Percentiles rank a stretch among this genome's conserved stretches.
These are phyloP conservation scores for Populus hybrid DNA, from an alignment of 441 rosid genomes.

Conservation along the genomic window DNA sequence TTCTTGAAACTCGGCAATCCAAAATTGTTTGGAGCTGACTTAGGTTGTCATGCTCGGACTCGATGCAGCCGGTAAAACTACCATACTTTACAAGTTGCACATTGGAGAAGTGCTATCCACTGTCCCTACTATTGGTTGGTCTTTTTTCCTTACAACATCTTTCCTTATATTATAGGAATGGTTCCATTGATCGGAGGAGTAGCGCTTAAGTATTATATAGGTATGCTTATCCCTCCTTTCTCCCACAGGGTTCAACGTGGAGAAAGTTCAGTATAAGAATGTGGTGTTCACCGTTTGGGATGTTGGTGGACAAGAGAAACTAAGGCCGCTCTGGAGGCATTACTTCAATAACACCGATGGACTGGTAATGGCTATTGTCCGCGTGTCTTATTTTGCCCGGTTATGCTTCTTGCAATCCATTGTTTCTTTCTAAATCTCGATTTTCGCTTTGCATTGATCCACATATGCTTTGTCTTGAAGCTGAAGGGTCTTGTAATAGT, in stretches of 20 bases:
- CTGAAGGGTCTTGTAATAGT: background rate
- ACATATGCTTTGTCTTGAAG: background rate
- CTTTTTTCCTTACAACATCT: background rate
- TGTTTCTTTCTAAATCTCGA: background rate
- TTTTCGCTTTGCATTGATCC: background rate
- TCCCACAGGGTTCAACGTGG: constrained; percentile 88
- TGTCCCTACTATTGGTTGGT: constrained; percentile 87
- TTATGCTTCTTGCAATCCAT: constrained; percentile 7
- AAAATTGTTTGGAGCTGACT: background rate
- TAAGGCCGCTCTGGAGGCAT: constrained; percentile 99
- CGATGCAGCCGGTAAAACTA: constrained; percentile 98
- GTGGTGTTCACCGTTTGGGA: constrained; percentile 99
- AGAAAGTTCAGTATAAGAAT: constrained; percentile 99
- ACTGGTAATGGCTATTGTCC: constrained; percentile 44
- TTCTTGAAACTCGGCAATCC: background rate
- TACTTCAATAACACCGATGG: constrained; percentile 98
- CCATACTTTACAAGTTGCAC: constrained; percentile 90
- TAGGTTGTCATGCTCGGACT: constrained; percentile 97
- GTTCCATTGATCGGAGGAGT: background rate
- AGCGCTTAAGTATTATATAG: background rate
- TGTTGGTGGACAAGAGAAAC: constrained; percentile 97
- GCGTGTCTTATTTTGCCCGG: background rate
- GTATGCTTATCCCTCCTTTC: constrained; percentile 11
- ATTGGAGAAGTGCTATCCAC: constrained; percentile 95
- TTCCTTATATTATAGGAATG: background rate